Conservation (phyloP, 441 rosid species). For the Jatropha podagrica region DNA sequence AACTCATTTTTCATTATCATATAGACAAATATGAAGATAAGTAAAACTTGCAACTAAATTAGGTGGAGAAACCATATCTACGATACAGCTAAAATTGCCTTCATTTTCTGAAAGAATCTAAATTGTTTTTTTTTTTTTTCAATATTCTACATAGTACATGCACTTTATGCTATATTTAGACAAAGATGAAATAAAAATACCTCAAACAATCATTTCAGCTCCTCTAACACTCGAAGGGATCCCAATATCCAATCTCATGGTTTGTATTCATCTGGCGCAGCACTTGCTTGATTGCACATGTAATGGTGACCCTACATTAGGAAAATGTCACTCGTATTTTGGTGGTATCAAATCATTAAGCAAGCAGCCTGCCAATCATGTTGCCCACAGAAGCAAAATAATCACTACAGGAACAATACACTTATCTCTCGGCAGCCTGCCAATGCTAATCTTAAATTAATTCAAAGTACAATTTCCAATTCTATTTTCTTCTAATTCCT, state of each 20-base stretch:
- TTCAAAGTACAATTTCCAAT: no score
- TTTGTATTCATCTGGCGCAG: no score
- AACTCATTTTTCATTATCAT: no score
- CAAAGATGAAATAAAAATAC: slow-evolving; percentile 9
- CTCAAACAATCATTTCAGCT: slow-evolving; percentile 95
- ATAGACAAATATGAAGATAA: no score
- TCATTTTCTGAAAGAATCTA: slow-evolving; percentile 6
- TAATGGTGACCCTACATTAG: slow-evolving; percentile 70
- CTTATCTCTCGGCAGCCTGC: no score
- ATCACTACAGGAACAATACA: no score
- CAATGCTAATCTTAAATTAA: no score
- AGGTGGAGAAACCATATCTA: no score
- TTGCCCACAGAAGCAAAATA: slow-evolving; percentile 40
- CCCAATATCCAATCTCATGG: slow-evolving; percentile 26
- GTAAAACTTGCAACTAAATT: no score
- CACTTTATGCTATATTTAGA: not conserved
- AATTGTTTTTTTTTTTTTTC: not conserved
- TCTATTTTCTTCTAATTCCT: no score
- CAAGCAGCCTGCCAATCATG: slow-evolving; percentile 94
- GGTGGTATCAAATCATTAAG: slow-evolving; percentile 89
- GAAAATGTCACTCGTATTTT: slow-evolving; percentile 89
- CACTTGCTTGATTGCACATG: not conserved
- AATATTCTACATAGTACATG: not conserved
- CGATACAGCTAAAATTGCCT: no score
- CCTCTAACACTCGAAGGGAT: slow-evolving; percentile 66